Base-by-base conservation (phyloP, 2,329 filamentous ascomycete species). In the Aspergillus sp. region DNA sequence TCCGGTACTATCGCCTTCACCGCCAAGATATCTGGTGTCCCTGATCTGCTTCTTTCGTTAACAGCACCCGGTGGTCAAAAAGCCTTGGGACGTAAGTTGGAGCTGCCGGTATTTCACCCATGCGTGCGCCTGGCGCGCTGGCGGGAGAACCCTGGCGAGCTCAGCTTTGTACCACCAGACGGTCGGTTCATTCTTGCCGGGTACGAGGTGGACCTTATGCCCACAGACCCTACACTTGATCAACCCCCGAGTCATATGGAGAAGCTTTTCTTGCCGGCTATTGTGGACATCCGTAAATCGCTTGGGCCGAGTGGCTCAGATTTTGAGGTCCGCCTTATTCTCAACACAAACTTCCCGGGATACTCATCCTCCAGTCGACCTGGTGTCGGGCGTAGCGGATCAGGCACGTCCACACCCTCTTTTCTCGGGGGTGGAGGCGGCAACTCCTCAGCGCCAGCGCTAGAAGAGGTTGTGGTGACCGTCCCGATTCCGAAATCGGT, bases 151-250 rank as follows among this genome's bases (percentile, higher is more conserved):
- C 92, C 93, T 0, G 95, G 95, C 3, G 91, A 97, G 65, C 81
- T 99, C n/a, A 96, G 91, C 72, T 99, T 99, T 71, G 87, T 99
- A 12, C 95, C 95, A 2, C 95, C 95, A 0, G 95, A 99, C 74
- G 95, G 95, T 32, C 87, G 92, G 47, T 99, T 98, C 74, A 90
- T 97, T 43, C 83, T 99, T 17, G 93, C 92, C 32, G 93, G 92
- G 21, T 99, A 99, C 72, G 94, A 97, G 75, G 92, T 96, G 19
- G 91, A 99, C 74, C 79, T 99, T 21, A 81, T 98, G 12, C 92
- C 92, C 0, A 85, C 89, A 53, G 84, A 87, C 15, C 82, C 81
- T 65, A 81, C 84, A 19, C 84, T 85, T 67, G 81, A 82, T 55
- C 81, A 84, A 17, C 84, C 78, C 57, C 77, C 85, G 1, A 84